Conservation (phyloP, 2,329 filamentous ascomycete species). For the Thermoascus crustaceus region DNA sequence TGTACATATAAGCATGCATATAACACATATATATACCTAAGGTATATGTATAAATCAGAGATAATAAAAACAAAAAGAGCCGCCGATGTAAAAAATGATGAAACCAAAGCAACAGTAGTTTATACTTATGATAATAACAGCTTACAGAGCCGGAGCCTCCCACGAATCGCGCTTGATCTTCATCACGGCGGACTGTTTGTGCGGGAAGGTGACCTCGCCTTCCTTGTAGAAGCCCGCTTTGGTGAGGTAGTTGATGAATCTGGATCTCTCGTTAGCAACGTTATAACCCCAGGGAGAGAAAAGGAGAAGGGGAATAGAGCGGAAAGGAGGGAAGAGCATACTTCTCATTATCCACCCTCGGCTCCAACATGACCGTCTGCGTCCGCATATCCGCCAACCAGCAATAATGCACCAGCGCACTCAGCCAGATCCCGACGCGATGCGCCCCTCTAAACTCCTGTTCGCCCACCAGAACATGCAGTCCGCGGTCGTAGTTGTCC, state of each 20-base stretch:
- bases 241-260: conserved; percentile 63
- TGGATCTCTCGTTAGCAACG: conserved; percentile 25
- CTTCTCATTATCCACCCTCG: conserved; percentile 84
- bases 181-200: conserved; percentile 87
- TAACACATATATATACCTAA: too few relatives aligned
- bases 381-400: conserved; percentile 72
- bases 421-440: conserved; percentile 71
- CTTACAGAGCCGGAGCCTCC: conserved; percentile 59
- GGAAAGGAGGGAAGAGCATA: conserved; percentile 38
- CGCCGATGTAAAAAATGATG: too few relatives aligned
- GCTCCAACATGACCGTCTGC: conserved; percentile 76
- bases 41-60: too few relatives aligned
- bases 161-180: conserved; percentile 72
- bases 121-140: too few relatives aligned
- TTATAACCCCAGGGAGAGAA: neutral
- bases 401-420: conserved; percentile 78
- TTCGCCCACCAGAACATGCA: conserved; percentile 86
- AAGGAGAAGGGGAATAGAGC: neutral
- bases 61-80: too few relatives aligned
- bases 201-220: conserved; percentile 75
- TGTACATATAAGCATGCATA: too few relatives aligned
- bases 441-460: conserved; percentile 80
- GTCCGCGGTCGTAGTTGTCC: conserved; percentile 75
- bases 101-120: too few relatives aligned
- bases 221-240: conserved; percentile 76